A percentile compares a stretch with the other conserved stretches of the same genome.
These are phyloP conservation scores for Boletus bicolor DNA, from an alignment of 768 basidiomycete genomes.

Conservation along the genomic window DNA sequence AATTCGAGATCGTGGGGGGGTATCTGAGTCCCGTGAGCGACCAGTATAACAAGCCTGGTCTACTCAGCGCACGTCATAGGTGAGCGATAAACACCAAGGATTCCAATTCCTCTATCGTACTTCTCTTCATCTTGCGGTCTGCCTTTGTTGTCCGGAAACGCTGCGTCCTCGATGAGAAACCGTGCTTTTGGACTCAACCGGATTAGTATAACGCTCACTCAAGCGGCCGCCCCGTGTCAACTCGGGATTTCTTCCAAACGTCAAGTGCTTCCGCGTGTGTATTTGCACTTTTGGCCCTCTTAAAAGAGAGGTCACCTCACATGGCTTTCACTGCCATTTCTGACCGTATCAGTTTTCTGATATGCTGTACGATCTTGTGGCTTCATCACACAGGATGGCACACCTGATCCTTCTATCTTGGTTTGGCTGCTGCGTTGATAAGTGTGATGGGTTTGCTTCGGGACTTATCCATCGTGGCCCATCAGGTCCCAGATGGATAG, in stretches of 20 bases:
- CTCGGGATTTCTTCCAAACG: not conserved
- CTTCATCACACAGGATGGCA: slow-evolving; percentile 5
- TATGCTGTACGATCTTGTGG: slow-evolving; percentile 7
- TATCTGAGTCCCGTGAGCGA: slow-evolving; percentile 97
- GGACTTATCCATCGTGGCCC: slow-evolving; percentile 8
- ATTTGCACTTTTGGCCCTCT: slow-evolving; percentile 1
- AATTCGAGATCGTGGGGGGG: slow-evolving; percentile 92
- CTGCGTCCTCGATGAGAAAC: slow-evolving; percentile 1
- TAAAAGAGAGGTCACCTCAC: slow-evolving; percentile 12
- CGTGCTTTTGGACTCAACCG: slow-evolving; percentile 1
- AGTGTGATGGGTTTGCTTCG: slow-evolving; percentile 6
- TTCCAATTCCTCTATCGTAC: not conserved
- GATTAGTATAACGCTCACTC: slow-evolving; percentile 7
- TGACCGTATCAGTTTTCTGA: slow-evolving; percentile 8
- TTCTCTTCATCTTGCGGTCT: not conserved
- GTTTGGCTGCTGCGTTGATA: slow-evolving; percentile 9
- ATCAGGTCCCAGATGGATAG: slow-evolving; percentile 3
- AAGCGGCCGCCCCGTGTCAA: slow-evolving; percentile 21
- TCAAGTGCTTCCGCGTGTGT: slow-evolving; percentile 1
- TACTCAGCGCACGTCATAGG: slow-evolving; percentile 86
- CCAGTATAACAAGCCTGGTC: slow-evolving; percentile 93
- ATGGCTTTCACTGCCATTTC: slow-evolving; percentile 6
- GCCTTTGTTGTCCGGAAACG: not conserved
- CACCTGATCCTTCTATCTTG: slow-evolving; percentile 15
- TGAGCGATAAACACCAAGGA: slow-evolving; percentile 41